Base-by-base conservation (phyloP, 495 filamentous ascomycete genomes). In the Podospora didyma region DNA sequence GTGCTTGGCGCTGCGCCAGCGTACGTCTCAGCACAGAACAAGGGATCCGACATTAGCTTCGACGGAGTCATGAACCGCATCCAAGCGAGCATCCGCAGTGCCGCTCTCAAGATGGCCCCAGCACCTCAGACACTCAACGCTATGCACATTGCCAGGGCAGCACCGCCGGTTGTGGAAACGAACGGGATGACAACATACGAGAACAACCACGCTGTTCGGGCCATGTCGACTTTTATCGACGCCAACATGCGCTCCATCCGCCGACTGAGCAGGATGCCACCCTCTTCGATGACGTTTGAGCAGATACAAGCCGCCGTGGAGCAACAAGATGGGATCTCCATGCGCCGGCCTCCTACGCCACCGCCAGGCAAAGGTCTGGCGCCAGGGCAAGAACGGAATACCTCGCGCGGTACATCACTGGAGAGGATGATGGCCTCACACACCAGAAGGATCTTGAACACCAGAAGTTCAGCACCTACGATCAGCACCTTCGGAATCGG, bases 201-300 rank as follows among this genome's bases (percentile, higher is more conserved):
- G 19, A 73, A 77, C 54, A 72, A 64, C 22, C 71, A 61, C 11
- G 75, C 77, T 3, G 56, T 75, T 37, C 61, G 62, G 9, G 72
- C 73, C 24, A 78, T 79, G 64, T 74, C 70, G 10, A 69, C 34
- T 44, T 80, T 80, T 54, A 71, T 79, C 28, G 67, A 73, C 46
- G 64, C 69, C n/a, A 79, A 79, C 59, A 70, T 66, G 64, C 71
- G 73, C 10, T 67, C 69, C 2, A 77, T 80, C 47, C 68, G 76
- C 7, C 64, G 75, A 24, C 67, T 80, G 34, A 78, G 74, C 66
- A 72, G 66, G 47, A 55, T 73, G 53, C 70, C 73, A 11, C 53
- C 69, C 3, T 57, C 62, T 35, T 61, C 62, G 22, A 51, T 72
- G 59, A 66, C 58, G 1, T 72, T 75, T 47, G 73, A 73, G 26